Evolutionary conservation across 306 rosid genomes (phyloP), one percentile per base, ranked within the genome.

Genomic region (Casuarina cunninghamiana): DNA sequence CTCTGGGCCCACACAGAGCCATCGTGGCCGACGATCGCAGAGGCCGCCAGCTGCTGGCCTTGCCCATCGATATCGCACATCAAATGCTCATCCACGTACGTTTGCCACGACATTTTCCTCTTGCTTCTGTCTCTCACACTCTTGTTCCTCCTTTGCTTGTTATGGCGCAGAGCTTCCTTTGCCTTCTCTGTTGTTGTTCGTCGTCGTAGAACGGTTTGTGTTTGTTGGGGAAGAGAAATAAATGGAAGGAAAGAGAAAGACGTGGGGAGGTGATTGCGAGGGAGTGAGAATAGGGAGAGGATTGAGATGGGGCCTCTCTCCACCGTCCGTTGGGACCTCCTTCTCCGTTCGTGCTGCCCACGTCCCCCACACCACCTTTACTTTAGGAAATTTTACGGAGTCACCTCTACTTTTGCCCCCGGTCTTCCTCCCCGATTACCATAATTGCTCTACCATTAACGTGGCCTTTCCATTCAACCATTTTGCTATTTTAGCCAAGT

Each of bases 1-100:
- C 97, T 94, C 83, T 94, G 96, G 48, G 98, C 98, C 98, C 98
- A 94, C 9, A 90, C 75, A 48, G 96, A 86, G 69, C 97, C 96
- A 46, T 94, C 98, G 57, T 72, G 93, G 53, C 97, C 96, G 53
- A 92, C 4, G 51, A 94, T 91, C 82, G 98, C 97, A n/a, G 98
- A 72, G 50, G 97, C 85, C 11, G 88, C 0, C 84, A 94, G 98
- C 54, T 84, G 88, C 26, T 91, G 91, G 50, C 97, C 94, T 0
- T 87, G 84, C 80, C 94, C 97, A 37, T 94, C 98, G 13, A 89
- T 87, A 69, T 94, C 98, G 78, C 98, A 94, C 97, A 94, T 90
- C 97, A 94, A 85, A 78, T 94, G 98, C 0, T 94, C 98, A 73
- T 94, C 98, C 1, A 94, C 98, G 53, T 94, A 94, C 2, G 98